phyloP scores from a whole-genome alignment of 305 asterid genomes.

The Fraxinus nigra region DNA sequence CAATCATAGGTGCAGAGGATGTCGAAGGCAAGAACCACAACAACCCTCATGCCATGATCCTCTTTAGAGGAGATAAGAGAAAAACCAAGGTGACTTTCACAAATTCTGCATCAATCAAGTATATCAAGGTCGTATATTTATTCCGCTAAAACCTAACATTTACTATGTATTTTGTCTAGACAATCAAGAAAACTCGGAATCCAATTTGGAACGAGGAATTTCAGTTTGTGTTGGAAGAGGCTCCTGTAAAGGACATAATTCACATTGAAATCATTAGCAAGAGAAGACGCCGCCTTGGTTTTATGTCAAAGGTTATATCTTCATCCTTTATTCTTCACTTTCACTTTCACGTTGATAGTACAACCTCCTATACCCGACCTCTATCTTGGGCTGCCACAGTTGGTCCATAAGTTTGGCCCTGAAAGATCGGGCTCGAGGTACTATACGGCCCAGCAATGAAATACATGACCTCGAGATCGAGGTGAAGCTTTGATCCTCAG shows the following conservation, averaged over 20 bases:
- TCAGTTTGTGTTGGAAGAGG: constrained; percentile 62
- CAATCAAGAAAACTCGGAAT: constrained; percentile 49
- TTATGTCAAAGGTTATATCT: constrained; percentile 43
- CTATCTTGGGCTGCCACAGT: too few species aligned
- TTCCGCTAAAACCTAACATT: not conserved
- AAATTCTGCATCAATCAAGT: not conserved
- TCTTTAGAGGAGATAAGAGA: constrained; percentile 60
- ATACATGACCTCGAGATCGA: too few species aligned
- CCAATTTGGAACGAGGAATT: constrained; percentile 80
- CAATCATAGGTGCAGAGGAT: constrained; percentile 49
- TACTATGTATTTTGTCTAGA: constrained; percentile 24
- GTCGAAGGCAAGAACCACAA: constrained; percentile 63
- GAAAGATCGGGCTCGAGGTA: too few species aligned
- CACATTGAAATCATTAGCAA: constrained; percentile 60
- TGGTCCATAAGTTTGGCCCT: too few species aligned
- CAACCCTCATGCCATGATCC: constrained; percentile 55
- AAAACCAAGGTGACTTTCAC: constrained; percentile 57
- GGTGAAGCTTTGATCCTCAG: too few species aligned
- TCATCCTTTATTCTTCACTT: not conserved
- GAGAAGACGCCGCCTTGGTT: constrained; percentile 45
- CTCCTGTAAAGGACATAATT: constrained; percentile 57
- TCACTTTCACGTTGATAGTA: too few species aligned
- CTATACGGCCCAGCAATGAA: too few species aligned
- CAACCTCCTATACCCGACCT: too few species aligned
- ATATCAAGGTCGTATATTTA: too few species aligned